Evolutionary conservation across 805 yeast species (phyloP), one percentile per base, ranked within the genome.

Genomic region (Priceomyces haplophilus): DNA sequence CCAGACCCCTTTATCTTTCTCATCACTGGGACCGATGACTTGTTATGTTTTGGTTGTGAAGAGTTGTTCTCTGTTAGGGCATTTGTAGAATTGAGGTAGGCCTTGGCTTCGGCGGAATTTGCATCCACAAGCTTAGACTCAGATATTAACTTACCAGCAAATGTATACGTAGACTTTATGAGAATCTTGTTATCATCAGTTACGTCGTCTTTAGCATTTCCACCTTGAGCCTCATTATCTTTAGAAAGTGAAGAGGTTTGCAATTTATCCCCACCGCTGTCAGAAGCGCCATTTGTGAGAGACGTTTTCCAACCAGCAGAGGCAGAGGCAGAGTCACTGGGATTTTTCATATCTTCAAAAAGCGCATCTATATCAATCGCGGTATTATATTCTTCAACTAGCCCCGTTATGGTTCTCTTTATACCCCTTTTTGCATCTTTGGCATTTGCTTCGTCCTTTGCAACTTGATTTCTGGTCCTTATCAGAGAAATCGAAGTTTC

Each of bases 91-190:
- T 76, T 78, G 34, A 87, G 60, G 54, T 83, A 88, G 15, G 90
- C 96, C 50, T 79, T 80, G 0, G 95, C 98, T 59, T 88, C 97
- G 11, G 93, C 93, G 7, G 96, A 85, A 36, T 79, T 73, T 6
- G 75, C 76, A 37, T 80, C 84, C 1, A 93, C 97, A 62, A 75
- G 70, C 61, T 87, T 88, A 45, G 83, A 82, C 55, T 90, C 96
- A 0, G 84, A 78, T 1, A 85, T 73, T 2, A 80, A 70, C 53
- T 85, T 85, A 4, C 97, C 97, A 0, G 99, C 98, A 73, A 88
- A 91, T 44, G 86, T 85, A 58, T 87, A 91, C 2, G 82, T 78
- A 48, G 93, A 74, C 46, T 78, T 82, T 43, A 91, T 89, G 52
- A 80, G 78, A 43, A 91, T 76, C 56, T 75, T 75, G 39, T 82